Base-by-base conservation (phyloP, 2,329 filamentous ascomycete species). In the Fusarium mundagurra region DNA sequence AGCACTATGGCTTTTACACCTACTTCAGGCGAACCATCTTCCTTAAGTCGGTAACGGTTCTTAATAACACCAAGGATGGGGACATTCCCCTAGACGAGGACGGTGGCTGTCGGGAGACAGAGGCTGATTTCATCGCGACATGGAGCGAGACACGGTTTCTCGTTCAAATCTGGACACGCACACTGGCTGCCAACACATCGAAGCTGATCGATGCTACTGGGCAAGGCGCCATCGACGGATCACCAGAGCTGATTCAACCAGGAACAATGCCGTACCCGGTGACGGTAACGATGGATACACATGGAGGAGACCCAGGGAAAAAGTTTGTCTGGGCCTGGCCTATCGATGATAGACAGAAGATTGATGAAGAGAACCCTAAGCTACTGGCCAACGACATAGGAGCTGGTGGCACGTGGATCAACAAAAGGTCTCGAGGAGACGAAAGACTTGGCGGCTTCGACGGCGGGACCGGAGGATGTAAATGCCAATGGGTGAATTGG, bases 1-100 rank as follows among this genome's bases (percentile, higher is more conserved):
- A 98, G 81, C 94, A 98, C 83, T 98, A 97, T 82, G 94, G 94
- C 6, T 98, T 98, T 84, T 98, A 98, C 84, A 93, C 90, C 2
- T 97, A 98, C 85, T 98, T 93, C 82, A 92, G 95, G 83, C 94
- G 95, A 74, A 93, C 92, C 14, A 94, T 97, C 72, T 97, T 96
- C 85, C 86, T 97, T 71, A 90, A 91, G 76, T 91, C 90, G 22
- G 84, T 87, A 17, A 82, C 83, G 1, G 81, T 84, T 3, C 80
- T 89, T 66, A 87, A 88, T 71, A 78, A 79, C n/a, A 85, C 85
- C 22, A 79, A 80, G 20, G 80, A 84, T n/a, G 80, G 80, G 13
- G 80, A 83, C 55, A 81, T 86, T 6, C 82, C 86, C 3, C 82
- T 85, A 33, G 90, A 92, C 74, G 76, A 84, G 51, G 82, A 89